phyloP scores from a whole-genome alignment of 2,329 filamentous ascomycete genomes.

The Neonectria neomacrospora region DNA sequence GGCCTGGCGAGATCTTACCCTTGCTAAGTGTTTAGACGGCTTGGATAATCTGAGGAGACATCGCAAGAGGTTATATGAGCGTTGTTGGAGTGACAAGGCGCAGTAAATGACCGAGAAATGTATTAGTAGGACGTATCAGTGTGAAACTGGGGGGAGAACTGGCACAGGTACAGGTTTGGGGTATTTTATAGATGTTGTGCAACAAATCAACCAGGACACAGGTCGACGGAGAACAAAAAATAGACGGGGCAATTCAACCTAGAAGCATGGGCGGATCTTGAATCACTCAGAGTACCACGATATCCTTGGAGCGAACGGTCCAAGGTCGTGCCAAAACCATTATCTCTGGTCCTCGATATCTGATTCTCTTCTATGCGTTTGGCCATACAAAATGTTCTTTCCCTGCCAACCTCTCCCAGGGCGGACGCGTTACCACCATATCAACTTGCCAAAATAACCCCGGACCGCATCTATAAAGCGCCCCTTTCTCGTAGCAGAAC shows the following conservation, averaged over 20 bases:
- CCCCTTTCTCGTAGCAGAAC: neutral
- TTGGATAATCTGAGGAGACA: conserved; percentile 70
- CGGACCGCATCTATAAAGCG: conserved; percentile 21
- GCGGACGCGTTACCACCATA: conserved; percentile 21
- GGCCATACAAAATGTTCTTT: conserved; percentile 19
- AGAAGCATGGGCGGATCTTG: conserved; percentile 2
- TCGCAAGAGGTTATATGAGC: conserved; percentile 49
- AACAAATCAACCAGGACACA: conserved; percentile 13
- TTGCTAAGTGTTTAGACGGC: conserved; percentile 66
- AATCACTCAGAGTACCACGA: neutral
- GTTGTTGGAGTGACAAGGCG: conserved; percentile 43
- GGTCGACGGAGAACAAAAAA: conserved; percentile 1
- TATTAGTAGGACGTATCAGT: conserved; percentile 16
- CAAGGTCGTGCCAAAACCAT: conserved; percentile 1
- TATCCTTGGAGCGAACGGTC: neutral
- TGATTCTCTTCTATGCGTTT: conserved; percentile 34
- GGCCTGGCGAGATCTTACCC: conserved; percentile 71
- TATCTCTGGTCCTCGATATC: conserved; percentile 16
- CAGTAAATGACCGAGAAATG: conserved; percentile 14
- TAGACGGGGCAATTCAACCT: conserved; percentile 15
- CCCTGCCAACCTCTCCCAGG: conserved; percentile 20
- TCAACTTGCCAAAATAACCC: conserved; percentile 2
- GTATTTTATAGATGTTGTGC: conserved; percentile 19
- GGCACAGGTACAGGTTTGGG: neutral
- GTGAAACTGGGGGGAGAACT: neutral